Percentiles rank a stretch among this genome's conserved stretches.
phyloP scores from a whole-genome alignment of 306 rosid species.

The Pueraria montana region DNA sequence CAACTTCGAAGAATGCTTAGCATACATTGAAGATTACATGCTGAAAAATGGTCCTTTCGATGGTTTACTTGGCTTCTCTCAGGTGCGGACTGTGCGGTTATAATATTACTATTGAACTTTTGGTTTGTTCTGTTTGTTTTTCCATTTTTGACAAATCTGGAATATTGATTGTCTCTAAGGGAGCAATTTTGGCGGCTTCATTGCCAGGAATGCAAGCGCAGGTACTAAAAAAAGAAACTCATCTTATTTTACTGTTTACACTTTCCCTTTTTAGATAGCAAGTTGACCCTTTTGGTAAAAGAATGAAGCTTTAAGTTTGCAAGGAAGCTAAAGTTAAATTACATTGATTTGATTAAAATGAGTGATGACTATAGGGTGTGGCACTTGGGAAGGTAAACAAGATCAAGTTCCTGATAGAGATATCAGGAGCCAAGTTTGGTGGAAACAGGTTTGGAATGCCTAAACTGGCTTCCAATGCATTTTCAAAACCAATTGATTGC shows the following conservation, averaged over 20 bases:
- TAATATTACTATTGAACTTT: neutral
- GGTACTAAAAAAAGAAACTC: slow-evolving; percentile 42
- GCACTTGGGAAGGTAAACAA: slow-evolving; percentile 59
- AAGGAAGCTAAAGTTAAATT: no score
- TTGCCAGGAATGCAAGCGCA: slow-evolving; percentile 8
- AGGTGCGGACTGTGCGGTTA: slow-evolving; percentile 28
- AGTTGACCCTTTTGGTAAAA: neutral
- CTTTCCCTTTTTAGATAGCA: neutral
- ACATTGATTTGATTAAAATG: no score
- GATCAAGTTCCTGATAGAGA: slow-evolving; percentile 55
- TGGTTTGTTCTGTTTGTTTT: neutral
- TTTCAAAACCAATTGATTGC: slow-evolving; percentile 52
- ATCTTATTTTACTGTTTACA: neutral
- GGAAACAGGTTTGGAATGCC: slow-evolving; percentile 57
- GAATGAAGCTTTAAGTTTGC: neutral
- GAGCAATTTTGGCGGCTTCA: no score
- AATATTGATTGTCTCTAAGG: neutral
- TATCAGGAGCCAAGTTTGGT: slow-evolving; percentile 64
- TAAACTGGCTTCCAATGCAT: slow-evolving; percentile 61
- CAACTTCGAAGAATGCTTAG: slow-evolving; percentile 59
- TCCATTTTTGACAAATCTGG: neutral
- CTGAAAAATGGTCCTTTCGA: slow-evolving; percentile 67
- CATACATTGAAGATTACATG: slow-evolving; percentile 64
- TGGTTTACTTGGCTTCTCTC: slow-evolving; percentile 65
- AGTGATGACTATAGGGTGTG: slow-evolving; percentile 51